Conservation (phyloP, 371 early-diverging fungal genomes). For the Coemansia sp. region DNA sequence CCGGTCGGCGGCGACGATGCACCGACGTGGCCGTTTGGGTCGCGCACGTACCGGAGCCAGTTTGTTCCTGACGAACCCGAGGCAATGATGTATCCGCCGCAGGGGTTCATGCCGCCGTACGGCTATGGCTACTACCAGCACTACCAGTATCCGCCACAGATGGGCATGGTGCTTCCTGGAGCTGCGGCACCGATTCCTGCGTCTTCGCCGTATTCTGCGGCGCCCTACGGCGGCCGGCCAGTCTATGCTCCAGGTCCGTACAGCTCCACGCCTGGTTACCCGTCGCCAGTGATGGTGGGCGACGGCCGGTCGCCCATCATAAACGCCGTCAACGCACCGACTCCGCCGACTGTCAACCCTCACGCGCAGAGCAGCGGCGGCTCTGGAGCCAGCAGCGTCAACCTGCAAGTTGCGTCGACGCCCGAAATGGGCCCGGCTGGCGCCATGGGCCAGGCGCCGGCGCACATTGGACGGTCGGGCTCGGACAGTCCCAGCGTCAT, state of each 20-base stretch:
- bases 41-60: constrained; percentile 47
- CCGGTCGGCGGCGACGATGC: constrained; percentile 11
- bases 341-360: constrained; percentile 18
- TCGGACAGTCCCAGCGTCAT: constrained; percentile 33
- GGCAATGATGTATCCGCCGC: constrained; percentile 36
- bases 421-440: constrained; percentile 37
- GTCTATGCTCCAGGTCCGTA: constrained; percentile 7
- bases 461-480: constrained; percentile 17
- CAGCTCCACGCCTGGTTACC: constrained; percentile 26
- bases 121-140: constrained; percentile 45
- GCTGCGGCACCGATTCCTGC: constrained; percentile 19
- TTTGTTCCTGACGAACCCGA: constrained; percentile 39
- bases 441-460: constrained; percentile 1
- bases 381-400: neutral
- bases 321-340: constrained; percentile 14
- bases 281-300: constrained; percentile 32
- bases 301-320: constrained; percentile 33
- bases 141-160: constrained; percentile 43
- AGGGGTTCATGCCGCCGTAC: constrained; percentile 41
- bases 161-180: constrained; percentile 35
- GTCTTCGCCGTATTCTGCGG: constrained; percentile 20
- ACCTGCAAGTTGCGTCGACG: constrained; percentile 21
- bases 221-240: constrained; percentile 16
- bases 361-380: neutral
- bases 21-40: constrained; percentile 46